Percentiles rank a stretch among this genome's conserved stretches.
These are phyloP conservation scores for Backusella parvicylindrica DNA, from an alignment of 192 early-diverging fungal genomes.

Conservation along the genomic window DNA sequence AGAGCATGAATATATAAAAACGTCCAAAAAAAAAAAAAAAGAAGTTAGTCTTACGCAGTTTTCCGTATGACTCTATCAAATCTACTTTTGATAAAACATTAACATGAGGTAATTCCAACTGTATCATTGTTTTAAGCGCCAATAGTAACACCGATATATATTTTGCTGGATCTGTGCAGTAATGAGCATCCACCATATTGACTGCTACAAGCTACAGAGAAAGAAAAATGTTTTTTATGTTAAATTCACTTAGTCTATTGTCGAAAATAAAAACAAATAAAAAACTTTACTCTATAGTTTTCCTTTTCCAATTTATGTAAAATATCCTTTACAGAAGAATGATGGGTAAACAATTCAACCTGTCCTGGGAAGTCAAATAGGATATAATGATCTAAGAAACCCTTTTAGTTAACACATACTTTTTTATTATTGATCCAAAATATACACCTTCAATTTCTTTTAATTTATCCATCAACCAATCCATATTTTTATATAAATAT, in stretches of 20 bases:
- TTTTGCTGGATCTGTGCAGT: conserved; percentile 88
- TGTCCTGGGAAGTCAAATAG: conserved; percentile 98
- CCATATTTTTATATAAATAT: conserved; percentile 86
- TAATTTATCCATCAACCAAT: conserved; percentile 85
- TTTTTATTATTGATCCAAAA: background rate
- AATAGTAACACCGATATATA: conserved; percentile 91
- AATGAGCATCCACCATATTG: conserved; percentile 88
- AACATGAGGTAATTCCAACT: conserved; percentile 92
- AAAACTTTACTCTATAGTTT: conserved; percentile 66
- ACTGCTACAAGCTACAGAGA: conserved; percentile 63
- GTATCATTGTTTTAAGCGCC: conserved; percentile 89
- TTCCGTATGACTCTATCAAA: conserved; percentile 77
- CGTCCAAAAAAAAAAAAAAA: conserved; percentile 1
- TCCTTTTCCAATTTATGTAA: conserved; percentile 66
- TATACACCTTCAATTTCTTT: conserved; percentile 41
- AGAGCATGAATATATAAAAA: background rate
- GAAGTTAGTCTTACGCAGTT: conserved; percentile 39
- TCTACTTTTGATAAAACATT: conserved; percentile 98
- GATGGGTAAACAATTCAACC: conserved; percentile 97
- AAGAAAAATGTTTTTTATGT: no score
- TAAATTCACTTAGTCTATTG: background rate
- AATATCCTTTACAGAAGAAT: conserved; percentile 76
- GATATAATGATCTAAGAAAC: conserved; percentile 88
- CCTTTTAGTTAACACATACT: no score
- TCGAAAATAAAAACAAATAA: background rate